A percentile compares a stretch with the other conserved stretches of the same genome.
Evolutionary conservation across 1,139 yeast species (phyloP).

Genomic region (Kodamaea fungicola): DNA sequence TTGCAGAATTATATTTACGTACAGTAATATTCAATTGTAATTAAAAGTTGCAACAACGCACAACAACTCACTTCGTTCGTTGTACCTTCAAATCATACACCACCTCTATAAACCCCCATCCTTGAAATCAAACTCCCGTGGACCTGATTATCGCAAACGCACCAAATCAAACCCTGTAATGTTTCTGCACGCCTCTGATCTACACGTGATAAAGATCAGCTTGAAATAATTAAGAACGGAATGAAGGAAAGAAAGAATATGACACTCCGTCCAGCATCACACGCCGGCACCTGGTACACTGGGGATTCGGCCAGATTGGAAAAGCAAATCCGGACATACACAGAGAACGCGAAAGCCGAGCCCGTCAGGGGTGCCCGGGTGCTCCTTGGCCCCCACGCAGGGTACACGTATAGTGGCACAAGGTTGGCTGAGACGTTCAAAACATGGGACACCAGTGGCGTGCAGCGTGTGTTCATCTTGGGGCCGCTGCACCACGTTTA

Average conservation of each 20-base stretch:
- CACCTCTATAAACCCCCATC: no score
- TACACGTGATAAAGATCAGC: no score
- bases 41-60: no score
- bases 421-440: slow-evolving; percentile 77
- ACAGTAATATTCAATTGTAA: no score
- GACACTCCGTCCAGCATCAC: slow-evolving; percentile 63
- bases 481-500: slow-evolving; percentile 97
- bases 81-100: no score
- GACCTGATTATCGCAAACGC: no score
- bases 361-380: slow-evolving; percentile 59
- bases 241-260: slow-evolving; percentile 11
- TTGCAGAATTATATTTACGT: no score
- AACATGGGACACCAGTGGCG: slow-evolving; percentile 58
- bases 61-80: no score
- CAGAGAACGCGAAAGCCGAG: slow-evolving; percentile 22
- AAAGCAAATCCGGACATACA: slow-evolving; percentile 46
- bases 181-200: no score
- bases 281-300: slow-evolving; percentile 88
- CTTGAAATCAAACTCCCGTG: no score
- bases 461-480: slow-evolving; percentile 67
- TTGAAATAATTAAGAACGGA: no score
- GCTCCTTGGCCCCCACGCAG: slow-evolving; percentile 77
- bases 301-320: slow-evolving; percentile 40
- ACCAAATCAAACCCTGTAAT: no score
- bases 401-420: slow-evolving; percentile 77